phyloP scores from a whole-genome alignment of 768 basidiomycete species.

The Mrakia gelida region DNA sequence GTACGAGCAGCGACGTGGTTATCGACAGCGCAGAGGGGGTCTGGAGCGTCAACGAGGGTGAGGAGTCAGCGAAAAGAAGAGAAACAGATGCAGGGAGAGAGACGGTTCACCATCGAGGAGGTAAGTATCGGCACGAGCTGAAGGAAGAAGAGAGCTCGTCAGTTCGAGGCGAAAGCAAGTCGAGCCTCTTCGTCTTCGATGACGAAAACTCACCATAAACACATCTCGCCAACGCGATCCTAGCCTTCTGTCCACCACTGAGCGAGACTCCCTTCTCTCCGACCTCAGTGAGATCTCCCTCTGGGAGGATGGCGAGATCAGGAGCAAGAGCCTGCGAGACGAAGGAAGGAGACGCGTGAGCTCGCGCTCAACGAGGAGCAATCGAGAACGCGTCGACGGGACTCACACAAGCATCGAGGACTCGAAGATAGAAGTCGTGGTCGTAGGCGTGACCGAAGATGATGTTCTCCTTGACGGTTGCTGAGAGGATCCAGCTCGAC shows the following conservation, averaged over 20 bases:
- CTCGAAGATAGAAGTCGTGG: slow-evolving; percentile 65
- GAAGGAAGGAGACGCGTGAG: too few relatives aligned
- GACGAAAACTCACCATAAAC: slow-evolving; percentile 80
- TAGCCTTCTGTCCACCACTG: slow-evolving; percentile 45
- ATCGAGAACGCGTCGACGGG: too few relatives aligned
- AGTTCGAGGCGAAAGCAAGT: too few relatives aligned
- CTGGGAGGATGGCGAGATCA: slow-evolving; percentile 70
- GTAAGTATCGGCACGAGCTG: slow-evolving; percentile 76
- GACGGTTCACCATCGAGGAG: slow-evolving; percentile 58
- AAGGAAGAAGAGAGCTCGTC: background rate
- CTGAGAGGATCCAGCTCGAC: slow-evolving; percentile 83
- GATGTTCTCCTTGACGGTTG: slow-evolving; percentile 84
- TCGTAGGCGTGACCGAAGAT: slow-evolving; percentile 86
- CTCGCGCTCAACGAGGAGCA: too few relatives aligned
- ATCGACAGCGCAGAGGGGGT: slow-evolving; percentile 70
- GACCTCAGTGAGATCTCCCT: slow-evolving; percentile 60
- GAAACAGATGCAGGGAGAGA: too few relatives aligned
- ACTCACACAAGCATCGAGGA: slow-evolving; percentile 72
- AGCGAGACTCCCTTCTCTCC: slow-evolving; percentile 44
- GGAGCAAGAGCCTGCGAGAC: slow-evolving; percentile 68
- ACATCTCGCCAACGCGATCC: slow-evolving; percentile 59
- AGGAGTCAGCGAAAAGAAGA: background rate
- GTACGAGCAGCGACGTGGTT: slow-evolving; percentile 34
- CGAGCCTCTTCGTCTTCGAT: too few relatives aligned
- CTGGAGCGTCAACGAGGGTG: slow-evolving; percentile 40